These are phyloP conservation scores for Nannochloris sp. DNA, from an alignment of 139 green algal species.

Conservation along the genomic window DNA sequence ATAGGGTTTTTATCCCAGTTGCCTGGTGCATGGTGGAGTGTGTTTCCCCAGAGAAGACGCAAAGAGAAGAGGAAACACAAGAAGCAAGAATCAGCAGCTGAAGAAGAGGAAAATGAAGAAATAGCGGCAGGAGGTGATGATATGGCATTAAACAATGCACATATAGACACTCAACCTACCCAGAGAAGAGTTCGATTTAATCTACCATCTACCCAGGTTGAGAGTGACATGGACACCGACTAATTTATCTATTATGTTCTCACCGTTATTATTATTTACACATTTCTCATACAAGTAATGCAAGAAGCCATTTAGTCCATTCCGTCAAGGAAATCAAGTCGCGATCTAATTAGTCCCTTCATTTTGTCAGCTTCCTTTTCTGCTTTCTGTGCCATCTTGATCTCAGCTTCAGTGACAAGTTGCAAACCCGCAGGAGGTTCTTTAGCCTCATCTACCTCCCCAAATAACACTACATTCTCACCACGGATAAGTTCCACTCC, in stretches of 20 bases:
- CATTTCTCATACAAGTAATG: too few species aligned
- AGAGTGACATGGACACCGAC: too few species aligned
- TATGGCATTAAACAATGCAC: neutral
- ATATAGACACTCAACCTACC: neutral
- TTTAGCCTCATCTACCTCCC: constrained; percentile 46
- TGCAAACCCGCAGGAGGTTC: constrained; percentile 43
- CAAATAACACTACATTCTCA: constrained; percentile 79
- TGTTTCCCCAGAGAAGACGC: neutral
- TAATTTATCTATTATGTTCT: too few species aligned
- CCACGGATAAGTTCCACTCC: constrained; percentile 47
- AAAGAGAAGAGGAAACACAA: neutral
- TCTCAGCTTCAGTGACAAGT: constrained; percentile 39
- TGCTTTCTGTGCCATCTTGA: constrained; percentile 56
- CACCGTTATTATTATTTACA: too few species aligned
- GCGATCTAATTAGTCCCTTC: constrained; percentile 50
- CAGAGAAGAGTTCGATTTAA: neutral
- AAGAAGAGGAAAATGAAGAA: neutral
- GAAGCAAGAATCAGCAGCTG: neutral
- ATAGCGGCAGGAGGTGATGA: neutral
- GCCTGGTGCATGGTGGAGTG: neutral
- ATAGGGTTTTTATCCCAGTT: neutral
- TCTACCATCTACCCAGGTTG: neutral
- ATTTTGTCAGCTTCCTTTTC: constrained; percentile 65
- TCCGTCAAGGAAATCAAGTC: constrained; percentile 74
- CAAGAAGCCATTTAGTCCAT: too few species aligned